Percentiles rank a stretch among this genome's conserved stretches.
phyloP scores from a whole-genome alignment of 1,284 basidiomycete species.

The Stereum hirsutum region DNA sequence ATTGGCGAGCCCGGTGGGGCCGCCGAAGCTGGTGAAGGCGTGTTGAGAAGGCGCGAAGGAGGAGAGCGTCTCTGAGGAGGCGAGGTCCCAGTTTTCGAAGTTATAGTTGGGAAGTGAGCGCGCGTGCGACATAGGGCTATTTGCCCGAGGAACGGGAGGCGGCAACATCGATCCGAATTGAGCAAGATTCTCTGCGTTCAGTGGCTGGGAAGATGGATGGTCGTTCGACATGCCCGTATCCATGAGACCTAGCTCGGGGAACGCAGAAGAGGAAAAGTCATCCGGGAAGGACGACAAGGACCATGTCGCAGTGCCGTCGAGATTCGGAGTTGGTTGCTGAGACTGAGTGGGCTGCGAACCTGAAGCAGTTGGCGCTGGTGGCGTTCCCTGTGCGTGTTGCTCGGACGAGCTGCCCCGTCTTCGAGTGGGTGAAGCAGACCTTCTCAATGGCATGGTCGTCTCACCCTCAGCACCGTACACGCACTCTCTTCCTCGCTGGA shows the following conservation, averaged over 20 bases:
- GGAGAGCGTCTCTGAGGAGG: conserved; percentile 6
- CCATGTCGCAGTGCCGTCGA: conserved; percentile 2
- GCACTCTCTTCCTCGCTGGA: conserved; percentile 48
- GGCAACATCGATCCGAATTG: conserved; percentile 3
- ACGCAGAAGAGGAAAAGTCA: conserved; percentile 4
- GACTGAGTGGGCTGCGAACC: not conserved
- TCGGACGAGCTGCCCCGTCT: not conserved
- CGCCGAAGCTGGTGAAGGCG: conserved; percentile 8
- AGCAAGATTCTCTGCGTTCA: conserved; percentile 12
- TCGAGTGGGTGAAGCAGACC: not conserved
- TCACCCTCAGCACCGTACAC: conserved; percentile 32
- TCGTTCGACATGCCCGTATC: conserved; percentile 8
- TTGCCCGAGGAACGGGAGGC: not conserved
- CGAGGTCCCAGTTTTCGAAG: conserved; percentile 4
- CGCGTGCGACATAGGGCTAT: conserved; percentile 3
- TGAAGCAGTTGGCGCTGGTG: not conserved
- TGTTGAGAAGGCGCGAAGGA: conserved; percentile 6
- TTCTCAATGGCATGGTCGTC: conserved; percentile 1
- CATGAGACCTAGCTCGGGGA: conserved; percentile 12
- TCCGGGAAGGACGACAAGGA: not conserved
- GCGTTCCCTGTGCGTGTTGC: not conserved
- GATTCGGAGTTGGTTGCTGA: not conserved
- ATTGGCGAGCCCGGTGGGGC: conserved; percentile 1
- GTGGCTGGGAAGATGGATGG: conserved; percentile 7
- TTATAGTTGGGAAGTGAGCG: conserved; percentile 13